Conservation (phyloP, 257 asterid genomes). For the Solanum chilense region DNA sequence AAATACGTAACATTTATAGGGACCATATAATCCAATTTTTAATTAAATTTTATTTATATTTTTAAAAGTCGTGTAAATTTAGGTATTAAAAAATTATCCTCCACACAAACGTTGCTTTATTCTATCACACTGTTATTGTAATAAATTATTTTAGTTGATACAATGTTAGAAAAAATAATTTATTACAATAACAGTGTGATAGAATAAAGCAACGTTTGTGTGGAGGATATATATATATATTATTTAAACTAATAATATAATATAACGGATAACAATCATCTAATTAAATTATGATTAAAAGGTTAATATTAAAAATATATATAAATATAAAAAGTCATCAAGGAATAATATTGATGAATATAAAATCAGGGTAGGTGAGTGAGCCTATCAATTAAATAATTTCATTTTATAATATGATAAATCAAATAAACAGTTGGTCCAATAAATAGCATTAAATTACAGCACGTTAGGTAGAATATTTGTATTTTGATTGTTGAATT, state of each 20-base stretch:
- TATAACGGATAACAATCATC: accelerated
- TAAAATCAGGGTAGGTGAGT: background rate
- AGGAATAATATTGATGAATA: background rate
- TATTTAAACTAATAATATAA: no score
- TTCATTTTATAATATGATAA: background rate
- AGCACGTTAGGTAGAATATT: background rate
- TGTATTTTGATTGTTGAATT: background rate
- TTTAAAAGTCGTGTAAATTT: background rate
- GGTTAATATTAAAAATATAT: no score
- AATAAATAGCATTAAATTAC: background rate
- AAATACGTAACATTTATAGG: background rate
- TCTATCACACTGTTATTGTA: no score
- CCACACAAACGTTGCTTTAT: no score
- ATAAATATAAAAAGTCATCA: background rate
- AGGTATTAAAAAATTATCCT: background rate
- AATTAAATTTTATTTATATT: background rate
- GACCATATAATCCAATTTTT: background rate
- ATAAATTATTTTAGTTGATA: no score
- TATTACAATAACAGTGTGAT: no score
- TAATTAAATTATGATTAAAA: no score
- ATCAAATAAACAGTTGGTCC: background rate
- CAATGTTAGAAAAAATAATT: accelerated
- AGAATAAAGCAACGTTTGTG: no score
- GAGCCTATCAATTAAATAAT: background rate
- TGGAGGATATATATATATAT: no score